These are phyloP conservation scores for Penicillium sp. DNA, from an alignment of 2,329 filamentous ascomycete genomes.

Conservation along the genomic window DNA sequence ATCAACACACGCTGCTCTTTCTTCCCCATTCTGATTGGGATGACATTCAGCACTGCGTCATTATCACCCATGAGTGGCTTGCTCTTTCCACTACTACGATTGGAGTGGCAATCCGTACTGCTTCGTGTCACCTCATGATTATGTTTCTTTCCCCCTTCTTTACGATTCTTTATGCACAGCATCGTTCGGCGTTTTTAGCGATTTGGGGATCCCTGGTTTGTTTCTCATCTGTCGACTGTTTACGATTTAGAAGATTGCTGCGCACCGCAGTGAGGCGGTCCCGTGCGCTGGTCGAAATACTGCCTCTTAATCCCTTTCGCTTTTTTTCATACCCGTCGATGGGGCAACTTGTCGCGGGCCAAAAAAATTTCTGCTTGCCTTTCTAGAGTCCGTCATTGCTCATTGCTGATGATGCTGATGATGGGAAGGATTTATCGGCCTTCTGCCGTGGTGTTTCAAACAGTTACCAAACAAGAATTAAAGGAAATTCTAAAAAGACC, in stretches of 20 bases:
- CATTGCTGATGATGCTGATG: conserved; percentile 2
- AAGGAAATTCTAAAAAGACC: conserved; percentile 10
- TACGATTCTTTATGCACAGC: conserved; percentile 41
- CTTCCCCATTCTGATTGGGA: conserved; percentile 4
- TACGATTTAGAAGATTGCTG: conserved; percentile 40
- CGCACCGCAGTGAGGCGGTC: conserved; percentile 42
- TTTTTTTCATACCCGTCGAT: conserved; percentile 21
- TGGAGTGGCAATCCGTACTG: background rate
- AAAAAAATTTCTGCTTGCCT: conserved; percentile 23
- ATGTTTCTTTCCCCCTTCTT: conserved; percentile 16
- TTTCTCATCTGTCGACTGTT: conserved; percentile 24
- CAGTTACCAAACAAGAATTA: conserved; percentile 11
- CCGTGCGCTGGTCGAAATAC: conserved; percentile 44
- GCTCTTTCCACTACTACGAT: background rate
- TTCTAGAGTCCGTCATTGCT: conserved; percentile 17
- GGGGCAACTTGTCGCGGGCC: conserved; percentile 19
- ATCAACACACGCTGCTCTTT: conserved; percentile 28
- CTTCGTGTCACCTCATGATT: background rate
- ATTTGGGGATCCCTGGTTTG: conserved; percentile 30
- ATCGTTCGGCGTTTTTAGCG: conserved; percentile 48
- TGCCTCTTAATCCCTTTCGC: conserved; percentile 37
- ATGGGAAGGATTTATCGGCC: conserved; percentile 11
- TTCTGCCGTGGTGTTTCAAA: conserved; percentile 14
- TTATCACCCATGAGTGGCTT: too few species aligned
- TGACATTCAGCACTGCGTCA: too few species aligned